Percentiles rank a stretch among this genome's conserved stretches.
These are phyloP conservation scores for Volvox reticuliferus DNA, from an alignment of 139 green algal genomes.

Conservation along the genomic window DNA sequence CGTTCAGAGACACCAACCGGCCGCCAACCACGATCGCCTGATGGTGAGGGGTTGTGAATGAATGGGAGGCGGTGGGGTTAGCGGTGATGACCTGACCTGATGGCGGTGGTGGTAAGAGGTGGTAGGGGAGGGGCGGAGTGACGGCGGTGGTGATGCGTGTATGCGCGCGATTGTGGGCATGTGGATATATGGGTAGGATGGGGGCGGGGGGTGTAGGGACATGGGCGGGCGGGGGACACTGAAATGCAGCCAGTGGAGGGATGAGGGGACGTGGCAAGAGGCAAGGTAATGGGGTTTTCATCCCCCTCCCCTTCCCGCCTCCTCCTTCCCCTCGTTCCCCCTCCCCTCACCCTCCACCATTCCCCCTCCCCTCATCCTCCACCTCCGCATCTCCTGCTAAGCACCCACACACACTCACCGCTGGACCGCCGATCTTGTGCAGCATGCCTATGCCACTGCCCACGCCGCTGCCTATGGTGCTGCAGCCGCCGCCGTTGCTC, in stretches of 20 bases:
- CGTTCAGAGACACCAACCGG: conserved; percentile 1
- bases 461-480: not conserved
- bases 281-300: too few relatives aligned
- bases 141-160: not conserved
- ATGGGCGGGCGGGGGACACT: not conserved
- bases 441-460: not conserved
- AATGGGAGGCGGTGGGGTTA: too few relatives aligned
- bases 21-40: conserved; percentile 27
- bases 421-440: not conserved
- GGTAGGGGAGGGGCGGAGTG: not conserved
- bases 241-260: too few relatives aligned
- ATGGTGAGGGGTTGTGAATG: too few relatives aligned
- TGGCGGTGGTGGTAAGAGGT: not conserved
- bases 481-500: not conserved
- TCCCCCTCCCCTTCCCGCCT: not conserved
- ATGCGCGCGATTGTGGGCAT: too few relatives aligned
- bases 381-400: not conserved
- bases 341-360: not conserved
- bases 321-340: not conserved
- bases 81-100: not conserved
- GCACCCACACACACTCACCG: not conserved
- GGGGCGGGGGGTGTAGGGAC: not conserved
- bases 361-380: not conserved
- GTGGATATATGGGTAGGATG: not conserved
- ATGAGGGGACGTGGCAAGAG: not conserved